phyloP scores from a whole-genome alignment of 495 filamentous ascomycete species.

The Neurospora terricola region DNA sequence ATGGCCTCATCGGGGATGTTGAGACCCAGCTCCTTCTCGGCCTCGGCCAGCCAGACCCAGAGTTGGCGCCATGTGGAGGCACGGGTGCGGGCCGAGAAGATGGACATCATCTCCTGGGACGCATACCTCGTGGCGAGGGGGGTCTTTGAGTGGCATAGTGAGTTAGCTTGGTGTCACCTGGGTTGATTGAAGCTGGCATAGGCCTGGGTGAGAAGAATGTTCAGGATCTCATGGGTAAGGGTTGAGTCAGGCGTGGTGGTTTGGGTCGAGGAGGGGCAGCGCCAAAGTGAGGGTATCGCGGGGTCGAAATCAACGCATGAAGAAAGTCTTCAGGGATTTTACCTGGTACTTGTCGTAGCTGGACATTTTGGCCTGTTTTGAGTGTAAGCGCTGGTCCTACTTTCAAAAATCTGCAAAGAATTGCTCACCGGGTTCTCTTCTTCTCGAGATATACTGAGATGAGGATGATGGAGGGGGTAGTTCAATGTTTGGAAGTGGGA shows the following conservation, averaged over 20 bases:
- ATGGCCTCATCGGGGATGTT: conserved; percentile 62
- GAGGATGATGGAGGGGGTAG: neutral
- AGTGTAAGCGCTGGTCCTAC: neutral
- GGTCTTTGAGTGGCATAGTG: conserved; percentile 38
- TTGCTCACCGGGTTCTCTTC: neutral
- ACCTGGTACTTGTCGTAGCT: conserved; percentile 51
- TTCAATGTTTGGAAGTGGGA: neutral
- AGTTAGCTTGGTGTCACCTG: neutral
- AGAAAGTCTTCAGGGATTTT: neutral
- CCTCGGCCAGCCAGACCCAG: conserved; percentile 79
- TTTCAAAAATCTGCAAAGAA: neutral
- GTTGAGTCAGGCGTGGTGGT: neutral
- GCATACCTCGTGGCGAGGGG: conserved; percentile 65
- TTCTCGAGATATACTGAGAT: neutral
- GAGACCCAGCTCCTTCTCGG: conserved; percentile 59
- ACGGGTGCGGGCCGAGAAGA: conserved; percentile 66
- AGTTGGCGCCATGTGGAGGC: conserved; percentile 68
- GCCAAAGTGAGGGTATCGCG: neutral
- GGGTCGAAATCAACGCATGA: neutral
- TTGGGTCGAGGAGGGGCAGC: neutral
- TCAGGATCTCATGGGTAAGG: neutral
- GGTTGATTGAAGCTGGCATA: neutral
- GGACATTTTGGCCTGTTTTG: conserved; percentile 39
- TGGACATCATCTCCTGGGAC: conserved; percentile 45
- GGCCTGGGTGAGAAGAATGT: neutral